Base-by-base conservation (phyloP, 495 filamentous ascomycete genomes). In the Rhypophila decipiens region DNA sequence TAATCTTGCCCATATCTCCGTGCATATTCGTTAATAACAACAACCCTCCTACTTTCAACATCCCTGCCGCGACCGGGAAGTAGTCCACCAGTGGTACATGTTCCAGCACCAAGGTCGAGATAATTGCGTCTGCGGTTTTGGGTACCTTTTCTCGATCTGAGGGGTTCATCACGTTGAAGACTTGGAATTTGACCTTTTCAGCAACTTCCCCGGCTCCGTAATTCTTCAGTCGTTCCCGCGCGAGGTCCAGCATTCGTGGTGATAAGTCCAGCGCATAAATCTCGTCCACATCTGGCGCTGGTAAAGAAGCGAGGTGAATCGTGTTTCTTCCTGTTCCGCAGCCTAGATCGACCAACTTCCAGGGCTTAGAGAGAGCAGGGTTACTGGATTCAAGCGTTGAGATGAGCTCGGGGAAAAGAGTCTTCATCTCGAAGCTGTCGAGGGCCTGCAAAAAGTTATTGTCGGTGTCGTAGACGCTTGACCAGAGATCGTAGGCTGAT, bases 1-100 rank as follows among this genome's bases (percentile, higher is more conserved):
- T 78, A 7, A 76, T 68, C 38, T 52, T 46, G 3, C 83, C 84
- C 82, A 87, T 86, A 13, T 84, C 76, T 5, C 72, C 65, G 56
- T 88, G 85, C 85, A 88, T 88, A 58, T 86, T 87, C 3, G 84
- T 87, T 4, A 87, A 47, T 27, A 86, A 65, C 5, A 84, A 55
- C 51, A 76, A 68, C 5, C 76, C 80, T 0, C 77, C 78, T 1
- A 66, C 53, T 20, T 43, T 60, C 41, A 85, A 58, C 13, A 85
- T 62, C 17, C 55, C 49, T 10, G 69, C 53, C 0, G 77, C 69
- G 1, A 70, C 69, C 19, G 51, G 44, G 59, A 88, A 89, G 63
- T 83, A 87, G 0, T 20, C 35, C 1, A 44, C 5, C 1, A 84
- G 59, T 0, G 82, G 78, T 17, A 87, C 65, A 55, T 87, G 85